Base-by-base conservation (phyloP, 2,329 filamentous ascomycete genomes). In the Davidsoniella neocaledoniae region DNA sequence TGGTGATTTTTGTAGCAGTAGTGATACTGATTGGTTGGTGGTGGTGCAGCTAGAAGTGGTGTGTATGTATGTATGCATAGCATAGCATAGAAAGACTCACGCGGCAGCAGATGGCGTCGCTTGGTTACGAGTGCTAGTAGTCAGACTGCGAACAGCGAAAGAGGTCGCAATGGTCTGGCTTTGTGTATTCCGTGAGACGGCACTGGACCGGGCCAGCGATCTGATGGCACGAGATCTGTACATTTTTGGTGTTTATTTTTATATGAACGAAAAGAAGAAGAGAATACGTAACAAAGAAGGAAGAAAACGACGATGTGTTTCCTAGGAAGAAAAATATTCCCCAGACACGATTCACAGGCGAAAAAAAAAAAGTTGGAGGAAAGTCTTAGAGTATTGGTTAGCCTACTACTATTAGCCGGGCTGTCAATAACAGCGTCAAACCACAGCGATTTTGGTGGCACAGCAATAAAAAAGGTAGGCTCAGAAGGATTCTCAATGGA, bases 111-210 rank as follows among this genome's bases (percentile, higher is more conserved):
- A 43, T 26, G 50, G 51, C 29, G 51, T 52, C 10, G 51, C 23
- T 55, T 60, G 57, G 57, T 48, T 43, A 57, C 48, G 38, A 51
- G 51, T 38, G 33, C 49, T 29, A 43, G 25, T 37, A 33, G 51
- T 52, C 37, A 52, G 29, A 36, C 36, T 40, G 25, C 51, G 51
- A 6, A 38, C 37, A 33, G 49, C 44, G 57, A 51, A 36, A 21
- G 25, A 52, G 6, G 42, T 38, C 38, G 50, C 57, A 12, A 42
- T 48, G 57, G 56, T 47, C 38, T 43, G 46, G 42, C 37, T 44
- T 45, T 42, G 44, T 51, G 52, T 45, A 52, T 51, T 46, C 25
- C 51, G 46, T 38, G 37, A 45, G 25, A 49, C 4, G 51, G 47
- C 43, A 25, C 42, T 38, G 4, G 51, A 43, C 46, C 51, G 43